Base-by-base conservation (phyloP, 2,329 filamentous ascomycete species). In the Akanthomyces uredinophilus region DNA sequence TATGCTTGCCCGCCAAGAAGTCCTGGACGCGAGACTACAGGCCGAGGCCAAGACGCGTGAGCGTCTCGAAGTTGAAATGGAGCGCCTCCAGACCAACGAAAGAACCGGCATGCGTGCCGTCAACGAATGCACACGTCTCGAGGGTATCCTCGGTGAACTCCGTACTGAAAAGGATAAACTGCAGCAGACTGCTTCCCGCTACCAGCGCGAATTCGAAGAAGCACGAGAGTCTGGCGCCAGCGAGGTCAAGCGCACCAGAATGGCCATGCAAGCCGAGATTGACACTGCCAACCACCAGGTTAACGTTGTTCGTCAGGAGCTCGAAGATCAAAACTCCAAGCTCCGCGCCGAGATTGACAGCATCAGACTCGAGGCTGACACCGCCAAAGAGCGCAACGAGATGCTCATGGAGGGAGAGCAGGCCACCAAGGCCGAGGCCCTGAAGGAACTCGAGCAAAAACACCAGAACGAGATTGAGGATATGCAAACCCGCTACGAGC, bases 261-360 rank as follows among this genome's bases (percentile, higher is more conserved):
- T 88, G 65, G 83, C 91, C 5, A 82, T 96, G 80, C 89, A 96
- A 72, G 83, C 84, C 14, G 91, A 97, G 70, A 79, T 97, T 39
- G 92, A 96, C 63, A 81, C 86, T 44, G 90, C 93, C 57, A 95
- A 93, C 70, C 87, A 91, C 72, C 89, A 96, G 69, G 89, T 94
- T 73, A 94, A 96, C 70, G 84, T 89, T 60, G 87, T 94, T 32
- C 89, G 92, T 58, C 86, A 89, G 52, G 89, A 94, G 69, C 83
- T 96, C 13, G 92, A 96, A 72, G 87, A 88, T 63, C 90, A 96
- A 72, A 84, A 95, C 64, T 76, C 82, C 29, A 87, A 87, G 68
- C 78, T 92, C 32, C 87, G 91, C 59, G 78, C 83, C 22, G 90
- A 96, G 72, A 78, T 96, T 49, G 91, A 96, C 65, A 87, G 88